Base-by-base conservation (phyloP, 2,329 filamentous ascomycete genomes). In the Acephala macrosclerotiorum region DNA sequence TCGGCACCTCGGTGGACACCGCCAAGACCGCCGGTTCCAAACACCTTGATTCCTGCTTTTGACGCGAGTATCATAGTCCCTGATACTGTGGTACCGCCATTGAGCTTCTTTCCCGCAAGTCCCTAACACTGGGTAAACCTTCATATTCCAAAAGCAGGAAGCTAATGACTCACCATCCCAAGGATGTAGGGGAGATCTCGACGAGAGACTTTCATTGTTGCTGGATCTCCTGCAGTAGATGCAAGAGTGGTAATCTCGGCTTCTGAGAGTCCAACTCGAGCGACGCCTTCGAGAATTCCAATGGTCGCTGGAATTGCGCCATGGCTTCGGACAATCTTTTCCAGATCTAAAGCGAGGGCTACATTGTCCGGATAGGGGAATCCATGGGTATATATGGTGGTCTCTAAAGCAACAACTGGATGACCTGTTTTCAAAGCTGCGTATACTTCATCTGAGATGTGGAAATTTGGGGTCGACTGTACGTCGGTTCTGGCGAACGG, bases 331-430 rank as follows among this genome's bases (percentile, higher is more conserved):
- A 98, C 91, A 47, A 96, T 84, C 14, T 89, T 88, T 75, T 97
- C 93, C 66, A 98, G 87, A 56, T 90, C 85, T 22, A 87, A 80
- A 55, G 93, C 92, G 16, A 99, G 83, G 25, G 91, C 89, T 47
- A 91, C 80, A 72, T 92, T 93, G 33, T 91, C 86, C 0, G 90
- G 90, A 71, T 91, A 91, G 2, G 90, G 89, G 70, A 89, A 91
- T 83, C 94, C 94, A 80, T 99, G 96, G 1, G 96, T 99, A 79
- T 99, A 98, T 72, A 99, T 98, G 4, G 96, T 97, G 1, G 93
- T 94, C 79, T 99, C 96, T 4, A 99, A 85, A 18, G 95, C 96
- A 12, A 99, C 94, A 3, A 99, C 90, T 0, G 96, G 95, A 73
- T 88, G 89, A 64, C 89, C 89, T 14, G 87, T 86, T 49, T 87